Percentiles rank a stretch among this genome's conserved stretches.
Evolutionary conservation across 805 yeast species (phyloP).

Genomic region (Myxozyma mucilagina): DNA sequence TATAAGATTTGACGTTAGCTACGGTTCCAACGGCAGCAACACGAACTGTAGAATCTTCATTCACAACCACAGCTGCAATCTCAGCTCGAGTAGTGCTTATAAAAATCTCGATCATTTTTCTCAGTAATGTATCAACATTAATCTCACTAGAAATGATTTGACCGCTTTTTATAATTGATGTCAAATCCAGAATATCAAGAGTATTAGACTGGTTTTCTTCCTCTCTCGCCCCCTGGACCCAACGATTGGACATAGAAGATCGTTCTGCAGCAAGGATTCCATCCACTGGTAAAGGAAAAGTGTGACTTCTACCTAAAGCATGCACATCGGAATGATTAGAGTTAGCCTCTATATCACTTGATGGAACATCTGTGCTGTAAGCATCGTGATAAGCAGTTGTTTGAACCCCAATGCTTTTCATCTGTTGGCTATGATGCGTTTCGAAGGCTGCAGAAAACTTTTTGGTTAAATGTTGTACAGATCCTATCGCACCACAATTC

Average conservation of each 20-base stretch:
- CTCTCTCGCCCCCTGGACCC: neutral
- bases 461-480: conserved; percentile 8
- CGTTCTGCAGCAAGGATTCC: neutral
- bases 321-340: neutral
- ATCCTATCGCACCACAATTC: conserved; percentile 23
- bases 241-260: neutral
- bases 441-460: conserved; percentile 4
- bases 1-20: conserved; percentile 15
- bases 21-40: conserved; percentile 32
- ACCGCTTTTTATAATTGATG: conserved; percentile 32
- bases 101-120: conserved; percentile 32
- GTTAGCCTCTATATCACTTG: neutral
- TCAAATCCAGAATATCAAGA: conserved; percentile 32
- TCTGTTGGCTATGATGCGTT: neutral
- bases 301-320: neutral
- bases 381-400: conserved; percentile 3
- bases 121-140: conserved; percentile 26
- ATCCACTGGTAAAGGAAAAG: neutral
- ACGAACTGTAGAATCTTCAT: conserved; percentile 21
- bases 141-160: conserved; percentile 34
- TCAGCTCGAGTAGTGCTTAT: conserved; percentile 32
- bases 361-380: neutral
- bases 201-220: conserved; percentile 11
- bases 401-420: conserved; percentile 22
- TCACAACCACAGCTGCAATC: conserved; percentile 25